Base-by-base conservation (phyloP, 2,329 filamentous ascomycete genomes). In the Claviceps purpurea region DNA sequence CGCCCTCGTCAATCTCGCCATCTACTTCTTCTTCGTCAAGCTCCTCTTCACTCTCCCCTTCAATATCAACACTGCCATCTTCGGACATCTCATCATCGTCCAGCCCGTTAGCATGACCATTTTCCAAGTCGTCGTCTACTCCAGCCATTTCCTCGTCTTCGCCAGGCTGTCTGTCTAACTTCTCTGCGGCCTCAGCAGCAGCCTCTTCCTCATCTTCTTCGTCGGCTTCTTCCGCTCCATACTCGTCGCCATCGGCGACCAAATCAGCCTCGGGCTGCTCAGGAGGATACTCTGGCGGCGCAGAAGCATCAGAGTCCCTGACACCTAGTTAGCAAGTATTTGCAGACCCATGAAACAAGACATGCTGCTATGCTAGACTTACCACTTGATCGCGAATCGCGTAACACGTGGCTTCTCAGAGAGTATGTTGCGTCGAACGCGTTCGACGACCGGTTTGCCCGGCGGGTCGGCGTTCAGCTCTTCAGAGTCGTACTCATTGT, bases 371-470 rank as follows among this genome's bases (percentile, higher is more conserved):
- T 30, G 39, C 26, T 38, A 34, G n/a, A 70, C 79, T 54, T 78
- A 95, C 93, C 93, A 98, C 73, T 98, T 98, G 73, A 98, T 98
- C 45, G 90, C 89, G 65, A 98, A 98, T 58, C 93, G 83, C 34
- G 93, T 98, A 50, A 98, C 93, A 70, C 93, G 82, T 13, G 93
- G 93, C 79, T 98, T 98, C 73, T 97, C 91, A 3, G 90, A 89
- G 40, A 98, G 79, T 49, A 98, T 87, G 65, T 94, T 96, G 61
- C 94, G 85, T 59, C 82, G 81, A 57, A 98, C 89, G 63, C 89
- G 88, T 67, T 98, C 94, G 58, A 97, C 84, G 60, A 94, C 78
- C 41, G 90, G 90, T 75, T 95, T 95, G 53, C 89, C 78, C 6
- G 93, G 93, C 10, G 93, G 93, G 61, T 97, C 90, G 47, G 85